Evolutionary conservation across 768 basidiomycete species (phyloP), one percentile per base, ranked within the genome.

Genomic region (Leccinum sublutescens): DNA sequence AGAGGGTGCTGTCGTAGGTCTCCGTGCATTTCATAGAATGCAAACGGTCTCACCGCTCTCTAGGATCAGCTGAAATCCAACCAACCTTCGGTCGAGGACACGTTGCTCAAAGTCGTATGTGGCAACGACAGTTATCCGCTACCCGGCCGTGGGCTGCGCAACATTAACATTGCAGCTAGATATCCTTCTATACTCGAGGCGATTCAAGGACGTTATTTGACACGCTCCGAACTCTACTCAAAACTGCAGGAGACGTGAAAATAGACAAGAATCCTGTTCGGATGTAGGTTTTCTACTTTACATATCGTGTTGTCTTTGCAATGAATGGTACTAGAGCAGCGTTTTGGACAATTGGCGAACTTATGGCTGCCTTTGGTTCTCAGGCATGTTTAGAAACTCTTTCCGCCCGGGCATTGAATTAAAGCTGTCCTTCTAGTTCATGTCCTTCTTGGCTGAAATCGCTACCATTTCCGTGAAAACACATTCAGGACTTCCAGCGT

Each of bases 361-460:
- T 98, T 8, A 98, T 98, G 91, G 82, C 77, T 27, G 78, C 78
- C 6, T 91, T 88, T 68, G 96, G 96, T 5, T 79, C 87, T 5
- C 91, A 97, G 77, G 94, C 91, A 69, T 56, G 87, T 67, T 12
- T 17, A n/a, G 36, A 47, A 15, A 17, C 34, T 48, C 19, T 50
- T 48, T 23, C 9, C 15, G 23, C 23, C 31, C n/a, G 40, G 54
- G 7, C 6, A 29, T 43, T 52, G 17, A 29, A 17, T 51, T 54
- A 47, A 21, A 60, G n/a, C 45, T 11, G 36, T 38, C 15, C 29
- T 33, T 52, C 2, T 62, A 98, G 93, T 86, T 95, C 70, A 96
- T 98, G 94, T 97, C 95, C 0, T 89, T 95, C 65, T 89, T 95
- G 85, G 82, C 87, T 29, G 96, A 98, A 69, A 89, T 95, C 34